These are phyloP conservation scores for Daldinia vernicosa DNA, from an alignment of 495 filamentous ascomycete genomes.

Conservation along the genomic window DNA sequence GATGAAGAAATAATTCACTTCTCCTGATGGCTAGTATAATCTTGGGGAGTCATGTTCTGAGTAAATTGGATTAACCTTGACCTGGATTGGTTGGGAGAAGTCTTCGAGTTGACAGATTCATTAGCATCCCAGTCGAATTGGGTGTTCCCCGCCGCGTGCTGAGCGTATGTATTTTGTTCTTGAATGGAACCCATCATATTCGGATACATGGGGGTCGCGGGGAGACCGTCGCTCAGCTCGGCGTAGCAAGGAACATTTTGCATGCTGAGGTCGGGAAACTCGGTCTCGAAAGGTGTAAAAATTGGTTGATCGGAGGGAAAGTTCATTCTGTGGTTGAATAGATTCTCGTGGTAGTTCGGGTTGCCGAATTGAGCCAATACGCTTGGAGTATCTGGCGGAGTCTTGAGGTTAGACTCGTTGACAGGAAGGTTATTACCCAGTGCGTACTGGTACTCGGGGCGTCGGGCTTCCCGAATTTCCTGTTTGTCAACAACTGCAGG, in stretches of 20 bases:
- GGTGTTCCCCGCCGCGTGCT: slow-evolving; percentile 43
- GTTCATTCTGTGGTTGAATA: slow-evolving; percentile 46
- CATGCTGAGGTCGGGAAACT: slow-evolving; percentile 55
- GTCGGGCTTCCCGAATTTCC: slow-evolving; percentile 45
- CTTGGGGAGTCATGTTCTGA: slow-evolving; percentile 59
- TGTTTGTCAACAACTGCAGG: slow-evolving; percentile 48
- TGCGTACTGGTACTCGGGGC: slow-evolving; percentile 50
- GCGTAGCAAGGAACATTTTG: slow-evolving; percentile 53
- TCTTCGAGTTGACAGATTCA: slow-evolving; percentile 51
- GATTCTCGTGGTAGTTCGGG: slow-evolving; percentile 40
- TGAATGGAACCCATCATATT: slow-evolving; percentile 48
- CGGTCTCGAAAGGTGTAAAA: slow-evolving; percentile 55
- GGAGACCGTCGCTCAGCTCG: slow-evolving; percentile 48
- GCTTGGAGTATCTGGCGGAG: slow-evolving; percentile 58
- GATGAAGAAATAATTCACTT: slow-evolving; percentile 9
- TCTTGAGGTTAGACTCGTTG: slow-evolving; percentile 51
- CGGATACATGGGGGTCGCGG: slow-evolving; percentile 55
- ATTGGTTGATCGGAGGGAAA: slow-evolving; percentile 53
- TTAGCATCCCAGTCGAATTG: slow-evolving; percentile 58
- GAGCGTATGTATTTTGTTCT: slow-evolving; percentile 46
- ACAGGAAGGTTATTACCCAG: slow-evolving; percentile 46
- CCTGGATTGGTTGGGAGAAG: slow-evolving; percentile 51
- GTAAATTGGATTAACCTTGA: slow-evolving; percentile 61
- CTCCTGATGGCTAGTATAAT: slow-evolving; percentile 47
- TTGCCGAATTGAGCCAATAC: slow-evolving; percentile 48